These are phyloP conservation scores for Colletotrichum navitas DNA, from an alignment of 2,329 filamentous ascomycete species.

Conservation along the genomic window DNA sequence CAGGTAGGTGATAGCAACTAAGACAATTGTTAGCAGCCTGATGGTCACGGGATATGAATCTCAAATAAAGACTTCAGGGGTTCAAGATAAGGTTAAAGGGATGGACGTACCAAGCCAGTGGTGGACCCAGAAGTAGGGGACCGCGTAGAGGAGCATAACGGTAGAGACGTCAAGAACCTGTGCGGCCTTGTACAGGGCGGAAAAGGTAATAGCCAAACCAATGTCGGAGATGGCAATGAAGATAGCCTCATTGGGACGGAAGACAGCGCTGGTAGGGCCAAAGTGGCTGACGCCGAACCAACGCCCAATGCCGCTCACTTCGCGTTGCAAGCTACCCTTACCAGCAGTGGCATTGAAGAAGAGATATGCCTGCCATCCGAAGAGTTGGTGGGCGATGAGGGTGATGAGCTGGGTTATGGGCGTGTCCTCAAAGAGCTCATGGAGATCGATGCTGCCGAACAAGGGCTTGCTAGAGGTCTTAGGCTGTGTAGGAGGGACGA, in stretches of 20 bases:
- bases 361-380: conserved; percentile 75
- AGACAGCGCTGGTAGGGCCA: conserved; percentile 71
- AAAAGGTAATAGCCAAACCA: conserved; percentile 66
- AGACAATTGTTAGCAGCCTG: neutral
- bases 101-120: conserved; percentile 72
- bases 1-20: conserved; percentile 80
- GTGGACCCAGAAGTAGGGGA: conserved; percentile 78
- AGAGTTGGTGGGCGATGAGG: conserved; percentile 71
- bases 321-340: conserved; percentile 60
- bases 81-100: neutral
- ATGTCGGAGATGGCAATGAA: conserved; percentile 71
- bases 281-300: conserved; percentile 69
- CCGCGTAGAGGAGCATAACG: conserved; percentile 69
- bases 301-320: conserved; percentile 48
- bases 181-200: conserved; percentile 64
- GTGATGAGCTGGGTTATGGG: conserved; percentile 67
- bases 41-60: neutral
- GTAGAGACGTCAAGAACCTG: conserved; percentile 68
- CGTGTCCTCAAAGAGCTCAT: conserved; percentile 73
- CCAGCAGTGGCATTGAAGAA: conserved; percentile 69
- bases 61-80: conserved; percentile 1
- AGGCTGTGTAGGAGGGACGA: conserved; percentile 65
- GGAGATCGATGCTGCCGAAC: conserved; percentile 56
- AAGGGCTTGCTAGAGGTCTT: conserved; percentile 52
- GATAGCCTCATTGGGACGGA: conserved; percentile 67